Evolutionary conservation across 345 rosid species (phyloP).

Genomic region (Brassica nigra): DNA sequence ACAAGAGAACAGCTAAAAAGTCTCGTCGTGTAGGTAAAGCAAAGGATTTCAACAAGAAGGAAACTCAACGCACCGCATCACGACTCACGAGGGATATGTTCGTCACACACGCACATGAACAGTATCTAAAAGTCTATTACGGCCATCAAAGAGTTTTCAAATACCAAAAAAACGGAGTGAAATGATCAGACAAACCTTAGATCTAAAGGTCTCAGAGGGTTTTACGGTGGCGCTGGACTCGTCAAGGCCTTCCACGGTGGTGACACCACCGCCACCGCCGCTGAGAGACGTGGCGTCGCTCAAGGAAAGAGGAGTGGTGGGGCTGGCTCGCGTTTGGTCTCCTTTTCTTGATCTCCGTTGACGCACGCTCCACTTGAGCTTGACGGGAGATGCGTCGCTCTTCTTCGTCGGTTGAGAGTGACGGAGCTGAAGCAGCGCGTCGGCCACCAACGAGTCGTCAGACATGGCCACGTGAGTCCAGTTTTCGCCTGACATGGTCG

Average conservation of each 20-base stretch:
- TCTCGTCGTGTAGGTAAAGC: conserved; percentile 24
- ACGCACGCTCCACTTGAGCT: conserved; percentile 72
- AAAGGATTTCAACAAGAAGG: conserved; percentile 25
- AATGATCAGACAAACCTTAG: conserved; percentile 62
- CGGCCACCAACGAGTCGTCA: conserved; percentile 61
- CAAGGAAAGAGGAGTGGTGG: conserved; percentile 88
- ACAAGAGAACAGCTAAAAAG: conserved; percentile 4
- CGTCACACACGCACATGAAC: background rate
- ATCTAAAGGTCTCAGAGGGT: conserved; percentile 54
- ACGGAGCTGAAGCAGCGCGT: conserved; percentile 59
- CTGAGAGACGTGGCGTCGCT: conserved; percentile 72
- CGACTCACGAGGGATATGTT: background rate
- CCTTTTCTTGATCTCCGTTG: conserved; percentile 71
- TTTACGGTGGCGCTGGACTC: conserved; percentile 58
- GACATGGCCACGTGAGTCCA: conserved; percentile 65
- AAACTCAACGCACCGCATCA: conserved; percentile 4
- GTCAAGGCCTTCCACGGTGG: conserved; percentile 57
- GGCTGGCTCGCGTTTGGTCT: conserved; percentile 64
- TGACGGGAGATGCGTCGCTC: conserved; percentile 34
- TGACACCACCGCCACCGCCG: conserved; percentile 30
- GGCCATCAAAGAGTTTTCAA: background rate
- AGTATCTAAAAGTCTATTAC: background rate
- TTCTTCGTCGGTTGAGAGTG: conserved; percentile 31
- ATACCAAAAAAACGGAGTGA: conserved; percentile 7
- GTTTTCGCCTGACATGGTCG: conserved; percentile 56